Evolutionary conservation across 2,329 filamentous ascomycete species (phyloP), one percentile per base, ranked within the genome.

Genomic region (Ceratocystis colombiana): DNA sequence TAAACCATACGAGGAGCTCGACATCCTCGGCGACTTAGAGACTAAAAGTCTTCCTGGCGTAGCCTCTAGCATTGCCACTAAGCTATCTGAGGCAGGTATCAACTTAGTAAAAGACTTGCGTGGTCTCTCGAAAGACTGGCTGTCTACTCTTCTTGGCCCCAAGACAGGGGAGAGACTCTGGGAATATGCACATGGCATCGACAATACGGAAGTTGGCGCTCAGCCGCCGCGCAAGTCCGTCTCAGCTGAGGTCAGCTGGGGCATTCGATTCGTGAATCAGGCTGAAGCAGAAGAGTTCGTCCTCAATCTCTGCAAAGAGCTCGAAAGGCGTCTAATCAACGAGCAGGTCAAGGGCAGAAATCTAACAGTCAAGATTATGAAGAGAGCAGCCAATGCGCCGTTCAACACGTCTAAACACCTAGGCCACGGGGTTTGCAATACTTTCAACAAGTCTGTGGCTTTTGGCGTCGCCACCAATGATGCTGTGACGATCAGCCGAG

Each of bases 211-310:
- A 74, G 90, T 97, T 5, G 93, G 92, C 41, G 88, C 93, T 67
- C 88, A 95, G 72, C 84, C 88, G 0, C 79, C 90, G 17, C 86
- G 94, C 65, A 99, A 97, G 73, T 97, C 93, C 0, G 90, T 99
- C 0, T 97, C 94, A 1, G 93, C 93, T 0, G 94, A 99, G 74
- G 90, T 99, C 69, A 99, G 94, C 71, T 99, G 94, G 94, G 94
- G 95, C 2, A 96, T 99, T 66, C 86, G 94, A 5, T 99, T 99
- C 73, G 85, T 94, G 70, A 95, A 83, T 68, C 90, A 96, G 72
- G 82, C 84, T n/a, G 93, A 99, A 75, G 92, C 91, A 0, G 93
- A 97, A 68, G 90, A 95, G 70, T 99, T 99, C 73, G 82, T 97
- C 37, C 79, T 84, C 68, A 94, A 89, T 70, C 78, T 99, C 0